A percentile compares a stretch with the other conserved stretches of the same genome.
phyloP scores from a whole-genome alignment of 2,329 filamentous ascomycete species.

The Trematosphaeria pertusa region DNA sequence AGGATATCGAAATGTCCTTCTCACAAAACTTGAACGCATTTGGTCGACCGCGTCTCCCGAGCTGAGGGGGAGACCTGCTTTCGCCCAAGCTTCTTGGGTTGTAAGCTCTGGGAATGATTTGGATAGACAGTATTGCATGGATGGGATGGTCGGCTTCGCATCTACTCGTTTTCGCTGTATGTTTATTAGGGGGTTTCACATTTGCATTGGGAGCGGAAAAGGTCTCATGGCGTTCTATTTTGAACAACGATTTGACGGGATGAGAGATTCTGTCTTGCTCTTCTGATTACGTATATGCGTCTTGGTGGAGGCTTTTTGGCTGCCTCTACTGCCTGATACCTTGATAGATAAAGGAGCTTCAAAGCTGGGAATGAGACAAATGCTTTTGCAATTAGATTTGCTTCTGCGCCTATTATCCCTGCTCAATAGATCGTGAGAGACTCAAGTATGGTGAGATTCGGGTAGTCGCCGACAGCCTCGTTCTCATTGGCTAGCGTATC shows the following conservation, averaged over 20 bases:
- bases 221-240: neutral
- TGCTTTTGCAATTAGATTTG: too few relatives aligned
- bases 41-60: slow-evolving; percentile 8
- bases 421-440: too few relatives aligned
- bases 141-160: neutral
- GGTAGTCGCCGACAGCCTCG: neutral
- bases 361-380: too few relatives aligned
- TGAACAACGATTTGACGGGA: neutral
- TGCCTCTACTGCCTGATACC: too few relatives aligned
- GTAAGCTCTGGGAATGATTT: too few relatives aligned
- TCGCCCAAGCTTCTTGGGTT: too few relatives aligned
- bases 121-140: slow-evolving; percentile 8
- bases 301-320: neutral
- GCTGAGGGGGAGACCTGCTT: too few relatives aligned
- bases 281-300: neutral
- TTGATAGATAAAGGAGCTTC: too few relatives aligned
- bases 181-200: neutral
- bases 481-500: slow-evolving; percentile 1
- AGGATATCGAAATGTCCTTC: slow-evolving; percentile 41
- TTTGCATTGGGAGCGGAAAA: neutral
- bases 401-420: too few relatives aligned
- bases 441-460: too few relatives aligned
- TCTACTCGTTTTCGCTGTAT: neutral
- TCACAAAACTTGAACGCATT: slow-evolving; percentile 22
- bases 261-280: neutral